These are phyloP conservation scores for Chlamydomonas asymmetrica DNA, from an alignment of 139 green algal species.

Conservation along the genomic window DNA sequence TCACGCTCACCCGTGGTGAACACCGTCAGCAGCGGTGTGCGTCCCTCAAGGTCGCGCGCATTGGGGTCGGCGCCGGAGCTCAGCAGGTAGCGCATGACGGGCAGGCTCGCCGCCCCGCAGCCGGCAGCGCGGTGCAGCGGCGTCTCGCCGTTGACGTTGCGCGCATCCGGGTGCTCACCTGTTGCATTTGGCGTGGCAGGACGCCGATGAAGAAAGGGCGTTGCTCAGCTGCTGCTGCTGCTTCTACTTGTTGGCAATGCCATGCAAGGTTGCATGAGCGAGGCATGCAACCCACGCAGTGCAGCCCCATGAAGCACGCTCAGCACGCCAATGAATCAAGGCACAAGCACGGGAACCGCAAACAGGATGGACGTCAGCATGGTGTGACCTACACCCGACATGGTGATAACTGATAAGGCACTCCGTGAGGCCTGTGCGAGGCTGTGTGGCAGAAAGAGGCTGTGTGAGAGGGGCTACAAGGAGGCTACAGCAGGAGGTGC, in stretches of 20 bases:
- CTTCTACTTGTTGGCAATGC: not conserved
- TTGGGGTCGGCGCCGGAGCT: conserved; percentile 9
- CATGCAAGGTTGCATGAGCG: not conserved
- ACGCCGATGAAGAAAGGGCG: not conserved
- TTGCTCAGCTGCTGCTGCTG: not conserved
- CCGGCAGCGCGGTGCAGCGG: conserved; percentile 26
- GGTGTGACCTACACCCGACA: too few relatives aligned
- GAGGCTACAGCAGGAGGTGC: not conserved
- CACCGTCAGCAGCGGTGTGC: conserved; percentile 15
- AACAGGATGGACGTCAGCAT: too few relatives aligned
- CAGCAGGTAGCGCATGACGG: conserved; percentile 18
- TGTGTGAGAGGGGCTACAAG: not conserved
- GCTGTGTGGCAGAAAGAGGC: not conserved
- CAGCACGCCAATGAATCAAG: not conserved
- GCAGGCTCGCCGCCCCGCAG: not conserved
- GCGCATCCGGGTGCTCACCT: not conserved
- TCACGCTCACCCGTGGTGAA: too few relatives aligned
- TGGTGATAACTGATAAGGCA: too few relatives aligned
- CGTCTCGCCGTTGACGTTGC: conserved; percentile 14
- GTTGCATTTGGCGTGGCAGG: not conserved
- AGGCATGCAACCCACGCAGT: not conserved
- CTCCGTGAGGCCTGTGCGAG: not conserved
- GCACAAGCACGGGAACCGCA: not conserved
- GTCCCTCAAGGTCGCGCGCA: not conserved
- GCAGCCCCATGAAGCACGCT: not conserved